Base-by-base conservation (phyloP, 176 grass and related monocot species). In the Dendrocalamus sinicus region DNA sequence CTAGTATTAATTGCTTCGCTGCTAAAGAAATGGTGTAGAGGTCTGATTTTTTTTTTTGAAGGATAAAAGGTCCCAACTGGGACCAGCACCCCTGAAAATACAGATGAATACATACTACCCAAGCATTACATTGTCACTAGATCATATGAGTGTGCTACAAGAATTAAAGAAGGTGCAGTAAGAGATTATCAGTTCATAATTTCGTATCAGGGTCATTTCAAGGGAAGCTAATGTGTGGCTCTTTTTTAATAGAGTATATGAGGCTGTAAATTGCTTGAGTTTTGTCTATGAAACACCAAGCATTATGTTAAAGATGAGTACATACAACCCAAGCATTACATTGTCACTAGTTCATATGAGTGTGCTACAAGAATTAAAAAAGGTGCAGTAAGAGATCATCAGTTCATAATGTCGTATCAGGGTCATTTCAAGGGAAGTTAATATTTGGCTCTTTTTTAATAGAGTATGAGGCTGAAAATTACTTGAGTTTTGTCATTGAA, bases 1-100 rank as follows among this genome's bases (percentile, higher is more conserved):
- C 32, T 85, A 67, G 57, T 22, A 54, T 17, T 41, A 14, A 14
- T 39, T 83, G 46, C 12, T 76, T 22, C 43, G 19, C 43, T 67
- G 72, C 72, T 76, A 58, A 87, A 77, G 54, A 73, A 73, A 83
- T 44, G 59, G 10, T 74, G 80, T 83, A 84, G 74, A 59, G 12
- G 26, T 69, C 9, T 65, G 14, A 32, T 4, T 35, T 35, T 35
- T 35, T 37, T 37, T 37, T 39, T 39, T 5, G 4, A 39, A 39
- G 37, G 37, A 39, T 39, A 39, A 39, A 39, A 39, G 37, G 37
- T 39, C 37, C 37, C 37, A 5, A 39, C 37, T 39, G 37, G 37
- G 37, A 39, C 37, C 37, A 39, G 37, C 37, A 39, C 37, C 4
- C 37, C 4, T 39, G 37, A 39, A 39, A 39, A 5, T 5, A 39